phyloP scores from a whole-genome alignment of 495 filamentous ascomycete species.

The Neurospora discreta region DNA sequence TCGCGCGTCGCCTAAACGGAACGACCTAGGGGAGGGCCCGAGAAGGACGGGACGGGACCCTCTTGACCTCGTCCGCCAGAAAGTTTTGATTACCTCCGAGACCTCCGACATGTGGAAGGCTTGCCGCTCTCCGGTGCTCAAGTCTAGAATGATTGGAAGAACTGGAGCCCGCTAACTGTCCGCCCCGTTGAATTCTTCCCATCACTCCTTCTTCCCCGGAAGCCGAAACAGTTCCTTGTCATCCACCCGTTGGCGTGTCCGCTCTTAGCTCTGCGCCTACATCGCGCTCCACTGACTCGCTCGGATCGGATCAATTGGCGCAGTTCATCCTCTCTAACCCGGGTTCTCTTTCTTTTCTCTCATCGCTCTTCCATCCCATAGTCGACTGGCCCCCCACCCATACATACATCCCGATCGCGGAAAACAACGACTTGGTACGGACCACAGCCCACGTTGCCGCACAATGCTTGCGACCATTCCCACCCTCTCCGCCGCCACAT shows the following conservation, averaged over 20 bases:
- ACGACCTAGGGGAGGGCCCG: background rate
- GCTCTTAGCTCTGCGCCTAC: background rate
- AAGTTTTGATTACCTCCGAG: background rate
- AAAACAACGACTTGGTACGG: background rate
- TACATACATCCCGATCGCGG: background rate
- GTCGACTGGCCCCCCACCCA: background rate
- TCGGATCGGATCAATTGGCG: background rate
- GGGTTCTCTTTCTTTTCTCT: background rate
- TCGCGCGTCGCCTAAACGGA: background rate
- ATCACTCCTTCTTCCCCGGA: background rate
- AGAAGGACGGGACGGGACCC: background rate
- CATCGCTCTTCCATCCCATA: background rate
- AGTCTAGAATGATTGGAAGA: background rate
- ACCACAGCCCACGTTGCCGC: background rate
- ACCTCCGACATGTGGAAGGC: background rate
- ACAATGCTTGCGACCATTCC: constrained; percentile 2
- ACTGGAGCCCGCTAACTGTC: background rate
- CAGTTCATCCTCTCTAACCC: background rate
- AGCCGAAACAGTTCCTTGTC: background rate
- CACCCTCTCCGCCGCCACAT: constrained; percentile 5
- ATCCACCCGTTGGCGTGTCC: background rate
- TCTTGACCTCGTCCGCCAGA: background rate
- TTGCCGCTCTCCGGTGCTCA: background rate
- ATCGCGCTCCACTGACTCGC: background rate
- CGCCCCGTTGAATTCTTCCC: background rate